phyloP scores from a whole-genome alignment of 306 rosid species.

The Cercis canadensis region DNA sequence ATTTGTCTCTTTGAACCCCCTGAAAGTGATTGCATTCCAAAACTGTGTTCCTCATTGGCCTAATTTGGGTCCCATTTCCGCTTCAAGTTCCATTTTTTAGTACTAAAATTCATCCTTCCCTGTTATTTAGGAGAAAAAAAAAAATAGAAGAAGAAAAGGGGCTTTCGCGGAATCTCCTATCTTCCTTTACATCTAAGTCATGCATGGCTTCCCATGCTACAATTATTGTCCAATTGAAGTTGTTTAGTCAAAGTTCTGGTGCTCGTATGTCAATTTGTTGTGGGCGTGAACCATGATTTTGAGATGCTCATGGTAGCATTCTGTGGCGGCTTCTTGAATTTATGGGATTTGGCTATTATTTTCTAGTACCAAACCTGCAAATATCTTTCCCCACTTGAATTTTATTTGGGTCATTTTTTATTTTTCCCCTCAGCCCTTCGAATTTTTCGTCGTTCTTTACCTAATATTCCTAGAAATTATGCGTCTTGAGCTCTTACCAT shows the following conservation, averaged over 20 bases:
- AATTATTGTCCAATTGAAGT: conserved; percentile 7
- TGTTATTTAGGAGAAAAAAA: neutral
- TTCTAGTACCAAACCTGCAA: conserved; percentile 51
- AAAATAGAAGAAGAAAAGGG: conserved; percentile 9
- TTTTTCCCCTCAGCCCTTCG: neutral
- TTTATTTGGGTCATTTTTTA: conserved; percentile 18
- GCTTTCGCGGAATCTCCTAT: conserved; percentile 8
- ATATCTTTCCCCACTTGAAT: conserved; percentile 24
- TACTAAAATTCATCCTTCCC: conserved; percentile 38
- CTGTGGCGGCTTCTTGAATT: conserved; percentile 44
- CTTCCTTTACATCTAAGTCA: conserved; percentile 15
- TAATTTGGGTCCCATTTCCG: conserved; percentile 60
- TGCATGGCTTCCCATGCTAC: neutral
- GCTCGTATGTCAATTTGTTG: conserved; percentile 31
- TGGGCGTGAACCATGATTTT: conserved; percentile 31
- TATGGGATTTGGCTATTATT: conserved; percentile 40
- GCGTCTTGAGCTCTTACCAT: conserved; percentile 33
- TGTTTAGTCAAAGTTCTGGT: conserved; percentile 30
- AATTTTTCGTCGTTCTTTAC: conserved; percentile 27
- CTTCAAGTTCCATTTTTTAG: conserved; percentile 48
- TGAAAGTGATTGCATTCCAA: conserved; percentile 42
- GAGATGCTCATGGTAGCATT: conserved; percentile 41
- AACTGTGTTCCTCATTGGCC: conserved; percentile 32
- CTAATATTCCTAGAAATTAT: conserved; percentile 37
- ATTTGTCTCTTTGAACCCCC: conserved; percentile 24